These are phyloP conservation scores for Hirschfeldia incana DNA, from an alignment of 345 rosid genomes.

Conservation along the genomic window DNA sequence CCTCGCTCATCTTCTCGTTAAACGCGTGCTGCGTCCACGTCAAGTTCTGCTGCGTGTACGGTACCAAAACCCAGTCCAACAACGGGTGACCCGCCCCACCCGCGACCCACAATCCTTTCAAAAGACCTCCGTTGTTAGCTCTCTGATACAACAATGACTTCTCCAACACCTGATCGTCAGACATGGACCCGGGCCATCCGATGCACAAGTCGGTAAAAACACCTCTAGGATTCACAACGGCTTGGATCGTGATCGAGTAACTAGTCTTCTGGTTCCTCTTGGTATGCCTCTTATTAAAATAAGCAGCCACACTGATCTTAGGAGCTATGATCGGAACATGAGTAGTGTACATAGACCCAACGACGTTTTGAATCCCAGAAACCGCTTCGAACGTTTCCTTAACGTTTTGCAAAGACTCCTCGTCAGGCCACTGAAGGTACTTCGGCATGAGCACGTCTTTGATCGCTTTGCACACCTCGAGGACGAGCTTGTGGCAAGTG, in stretches of 20 bases:
- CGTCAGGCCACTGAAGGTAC: conserved; percentile 76
- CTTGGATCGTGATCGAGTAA: conserved; percentile 72
- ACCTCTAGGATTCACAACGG: conserved; percentile 63
- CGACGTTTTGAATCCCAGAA: conserved; percentile 68
- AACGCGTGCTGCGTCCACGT: conserved; percentile 87
- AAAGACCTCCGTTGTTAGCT: conserved; percentile 57
- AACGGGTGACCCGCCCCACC: conserved; percentile 70
- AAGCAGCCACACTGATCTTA: conserved; percentile 67
- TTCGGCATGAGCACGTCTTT: conserved; percentile 75
- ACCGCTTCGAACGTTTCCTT: conserved; percentile 50
- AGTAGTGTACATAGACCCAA: conserved; percentile 78
- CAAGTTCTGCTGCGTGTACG: conserved; percentile 69
- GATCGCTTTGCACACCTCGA: conserved; percentile 78
- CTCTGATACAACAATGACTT: conserved; percentile 69
- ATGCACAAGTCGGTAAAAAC: conserved; percentile 82
- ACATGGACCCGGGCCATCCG: conserved; percentile 91
- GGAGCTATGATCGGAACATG: conserved; percentile 83
- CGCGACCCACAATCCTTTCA: conserved; percentile 67
- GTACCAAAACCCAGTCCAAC: conserved; percentile 81
- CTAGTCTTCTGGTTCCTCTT: conserved; percentile 80
- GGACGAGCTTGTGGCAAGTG: conserved; percentile 74
- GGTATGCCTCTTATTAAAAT: conserved; percentile 76
- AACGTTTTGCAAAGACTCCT: conserved; percentile 43
- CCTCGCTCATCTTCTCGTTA: conserved; percentile 69
- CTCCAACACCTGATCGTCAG: conserved; percentile 75